Conservation (phyloP, 768 basidiomycete species). For the Lactarius psammicola region DNA sequence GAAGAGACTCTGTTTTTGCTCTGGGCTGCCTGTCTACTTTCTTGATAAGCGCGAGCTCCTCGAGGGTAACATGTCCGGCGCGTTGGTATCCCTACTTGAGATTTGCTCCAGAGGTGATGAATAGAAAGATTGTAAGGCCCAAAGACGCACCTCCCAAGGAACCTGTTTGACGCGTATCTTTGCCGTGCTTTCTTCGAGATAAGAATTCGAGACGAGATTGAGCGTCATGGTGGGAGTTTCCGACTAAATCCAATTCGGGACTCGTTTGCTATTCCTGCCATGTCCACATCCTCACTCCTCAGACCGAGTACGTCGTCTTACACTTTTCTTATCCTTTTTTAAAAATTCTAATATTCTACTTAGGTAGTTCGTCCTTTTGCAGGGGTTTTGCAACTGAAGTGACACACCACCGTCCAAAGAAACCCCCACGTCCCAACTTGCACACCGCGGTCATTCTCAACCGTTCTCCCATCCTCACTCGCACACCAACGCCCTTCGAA, state of each 20-base stretch:
- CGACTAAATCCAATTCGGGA: constrained; percentile 12
- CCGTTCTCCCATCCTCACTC: constrained; percentile 73
- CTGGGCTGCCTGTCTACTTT: constrained; percentile 81
- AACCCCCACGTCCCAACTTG: constrained; percentile 35
- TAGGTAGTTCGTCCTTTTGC: constrained; percentile 3
- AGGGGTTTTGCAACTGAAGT: constrained; percentile 23
- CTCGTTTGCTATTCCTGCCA: background rate
- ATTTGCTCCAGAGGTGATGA: background rate
- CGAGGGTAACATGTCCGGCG: constrained; percentile 82
- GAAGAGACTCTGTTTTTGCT: constrained; percentile 69
- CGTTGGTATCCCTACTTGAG: constrained; percentile 84
- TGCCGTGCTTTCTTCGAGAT: constrained; percentile 81
- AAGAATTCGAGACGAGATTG: constrained; percentile 74
- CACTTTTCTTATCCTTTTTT: background rate
- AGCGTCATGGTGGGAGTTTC: constrained; percentile 54
- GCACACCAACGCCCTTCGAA: constrained; percentile 71
- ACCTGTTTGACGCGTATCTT: constrained; percentile 90
- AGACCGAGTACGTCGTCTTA: background rate
- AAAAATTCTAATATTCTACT: background rate
- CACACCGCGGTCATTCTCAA: constrained; percentile 72
- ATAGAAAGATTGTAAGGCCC: no score
- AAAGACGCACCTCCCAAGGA: constrained; percentile 83
- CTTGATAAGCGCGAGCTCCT: constrained; percentile 87
- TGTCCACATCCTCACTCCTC: constrained; percentile 7
- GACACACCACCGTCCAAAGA: constrained; percentile 20